phyloP scores from a whole-genome alignment of 768 basidiomycete species.

The Antrodiella citrinella region DNA sequence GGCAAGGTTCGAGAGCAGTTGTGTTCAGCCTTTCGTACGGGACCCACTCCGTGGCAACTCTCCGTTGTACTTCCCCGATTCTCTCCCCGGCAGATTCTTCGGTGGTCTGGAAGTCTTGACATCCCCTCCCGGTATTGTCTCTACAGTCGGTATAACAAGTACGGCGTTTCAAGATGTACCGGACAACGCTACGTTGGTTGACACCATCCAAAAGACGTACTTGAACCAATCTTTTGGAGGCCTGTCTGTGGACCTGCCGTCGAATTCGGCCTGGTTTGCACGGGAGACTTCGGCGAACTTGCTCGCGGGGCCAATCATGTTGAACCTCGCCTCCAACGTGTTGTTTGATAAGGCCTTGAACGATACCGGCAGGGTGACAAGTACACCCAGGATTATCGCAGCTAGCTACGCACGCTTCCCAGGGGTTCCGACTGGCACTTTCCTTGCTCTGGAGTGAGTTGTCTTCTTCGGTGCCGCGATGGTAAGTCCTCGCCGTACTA shows the following conservation, averaged over 20 bases:
- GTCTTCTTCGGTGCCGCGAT: slow-evolving; percentile 68
- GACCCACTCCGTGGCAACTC: slow-evolving; percentile 27
- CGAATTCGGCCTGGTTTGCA: slow-evolving; percentile 49
- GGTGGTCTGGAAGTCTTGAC: slow-evolving; percentile 32
- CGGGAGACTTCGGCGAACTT: slow-evolving; percentile 65
- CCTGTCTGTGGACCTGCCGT: slow-evolving; percentile 47
- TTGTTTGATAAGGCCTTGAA: slow-evolving; percentile 59
- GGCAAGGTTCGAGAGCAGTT: slow-evolving; percentile 40
- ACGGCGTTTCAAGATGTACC: slow-evolving; percentile 35
- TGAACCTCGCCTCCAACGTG: slow-evolving; percentile 64
- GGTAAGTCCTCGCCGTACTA: slow-evolving; percentile 31
- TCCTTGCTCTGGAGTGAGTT: slow-evolving; percentile 63
- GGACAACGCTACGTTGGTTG: slow-evolving; percentile 53
- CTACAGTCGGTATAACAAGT: slow-evolving; percentile 33
- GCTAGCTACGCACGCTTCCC: slow-evolving; percentile 56
- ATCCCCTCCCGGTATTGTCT: slow-evolving; percentile 46
- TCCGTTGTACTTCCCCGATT: slow-evolving; percentile 49
- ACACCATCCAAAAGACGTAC: slow-evolving; percentile 42
- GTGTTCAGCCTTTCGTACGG: slow-evolving; percentile 30
- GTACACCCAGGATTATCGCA: slow-evolving; percentile 42
- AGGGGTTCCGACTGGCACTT: slow-evolving; percentile 42
- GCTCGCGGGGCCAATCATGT: slow-evolving; percentile 45
- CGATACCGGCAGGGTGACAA: slow-evolving; percentile 29
- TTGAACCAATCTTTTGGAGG: slow-evolving; percentile 57
- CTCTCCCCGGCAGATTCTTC: slow-evolving; percentile 27